A percentile compares a stretch with the other conserved stretches of the same genome.
phyloP scores from a whole-genome alignment of 2,329 filamentous ascomycete genomes.

The Colletotrichum ledebouriae region DNA sequence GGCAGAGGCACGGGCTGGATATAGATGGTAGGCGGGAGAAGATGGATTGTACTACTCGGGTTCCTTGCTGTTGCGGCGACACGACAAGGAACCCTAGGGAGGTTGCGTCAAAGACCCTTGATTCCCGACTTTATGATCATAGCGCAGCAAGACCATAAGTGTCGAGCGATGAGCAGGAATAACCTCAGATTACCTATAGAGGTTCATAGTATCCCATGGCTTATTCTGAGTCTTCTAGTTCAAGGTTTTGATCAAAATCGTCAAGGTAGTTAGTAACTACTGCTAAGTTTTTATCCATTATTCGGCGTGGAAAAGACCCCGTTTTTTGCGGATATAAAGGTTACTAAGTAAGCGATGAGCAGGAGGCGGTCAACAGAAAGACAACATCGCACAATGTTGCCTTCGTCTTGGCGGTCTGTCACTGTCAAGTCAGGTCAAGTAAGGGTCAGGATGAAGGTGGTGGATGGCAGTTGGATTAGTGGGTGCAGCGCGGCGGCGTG shows the following conservation, averaged over 20 bases:
- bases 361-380: conserved; percentile 32
- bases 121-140: not conserved
- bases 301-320: no score
- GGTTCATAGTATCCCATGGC: no score
- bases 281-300: no score
- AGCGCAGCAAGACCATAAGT: conserved; percentile 1
- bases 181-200: no score
- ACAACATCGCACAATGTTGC: not conserved
- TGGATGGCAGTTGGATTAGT: not conserved
- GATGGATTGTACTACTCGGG: conserved; percentile 16
- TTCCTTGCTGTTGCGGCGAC: conserved; percentile 18
- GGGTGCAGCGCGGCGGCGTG: conserved; percentile 20
- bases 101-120: not conserved
- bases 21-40: not conserved
- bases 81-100: no score
- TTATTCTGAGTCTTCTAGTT: no score
- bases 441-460: conserved; percentile 11
- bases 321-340: no score
- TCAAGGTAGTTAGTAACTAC: no score
- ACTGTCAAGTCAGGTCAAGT: not conserved
- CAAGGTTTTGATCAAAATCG: no score
- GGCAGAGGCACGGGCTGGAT: no score
- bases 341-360: not conserved
- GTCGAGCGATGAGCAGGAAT: conserved; percentile 1
- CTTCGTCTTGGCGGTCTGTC: conserved; percentile 33